Evolutionary conservation across 768 basidiomycete genomes (phyloP).

Genomic region (Holtermannia corniformis): DNA sequence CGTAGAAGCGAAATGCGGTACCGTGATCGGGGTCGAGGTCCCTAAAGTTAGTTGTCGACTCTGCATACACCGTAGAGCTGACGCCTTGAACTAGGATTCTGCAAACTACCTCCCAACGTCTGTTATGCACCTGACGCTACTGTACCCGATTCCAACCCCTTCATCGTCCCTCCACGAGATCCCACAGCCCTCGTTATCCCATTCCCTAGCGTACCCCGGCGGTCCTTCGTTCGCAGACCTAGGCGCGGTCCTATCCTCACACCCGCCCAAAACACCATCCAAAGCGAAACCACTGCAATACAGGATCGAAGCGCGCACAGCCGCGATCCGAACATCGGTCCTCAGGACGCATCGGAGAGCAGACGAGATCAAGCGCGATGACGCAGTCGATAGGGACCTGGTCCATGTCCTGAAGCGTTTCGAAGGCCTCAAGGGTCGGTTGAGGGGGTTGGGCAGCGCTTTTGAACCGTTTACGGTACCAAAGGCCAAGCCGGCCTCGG

Average conservation of each 20-base stretch:
- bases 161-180: slow-evolving; percentile 13
- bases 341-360: not conserved
- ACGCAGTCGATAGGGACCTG: not conserved
- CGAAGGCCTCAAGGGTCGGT: not conserved
- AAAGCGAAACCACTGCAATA: not conserved
- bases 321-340: not conserved
- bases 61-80: not conserved
- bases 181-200: slow-evolving; percentile 8
- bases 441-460: not conserved
- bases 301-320: not conserved
- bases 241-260: slow-evolving; percentile 5
- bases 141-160: slow-evolving; percentile 12
- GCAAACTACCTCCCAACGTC: slow-evolving; percentile 2
- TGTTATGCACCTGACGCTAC: slow-evolving; percentile 12
- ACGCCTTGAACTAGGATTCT: slow-evolving; percentile 1
- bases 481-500: too few relatives aligned
- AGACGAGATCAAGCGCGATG: too few relatives aligned
- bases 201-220: slow-evolving; percentile 6
- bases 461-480: not conserved
- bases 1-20: slow-evolving; percentile 16
- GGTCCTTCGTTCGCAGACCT: slow-evolving; percentile 17
- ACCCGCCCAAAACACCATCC: not conserved
- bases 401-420: not conserved
- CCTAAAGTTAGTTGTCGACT: slow-evolving; percentile 6
- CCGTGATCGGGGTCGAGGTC: slow-evolving; percentile 13